A percentile compares a stretch with the other conserved stretches of the same genome.
phyloP scores from a whole-genome alignment of 495 filamentous ascomycete species.

The Achaetomiella virescens region DNA sequence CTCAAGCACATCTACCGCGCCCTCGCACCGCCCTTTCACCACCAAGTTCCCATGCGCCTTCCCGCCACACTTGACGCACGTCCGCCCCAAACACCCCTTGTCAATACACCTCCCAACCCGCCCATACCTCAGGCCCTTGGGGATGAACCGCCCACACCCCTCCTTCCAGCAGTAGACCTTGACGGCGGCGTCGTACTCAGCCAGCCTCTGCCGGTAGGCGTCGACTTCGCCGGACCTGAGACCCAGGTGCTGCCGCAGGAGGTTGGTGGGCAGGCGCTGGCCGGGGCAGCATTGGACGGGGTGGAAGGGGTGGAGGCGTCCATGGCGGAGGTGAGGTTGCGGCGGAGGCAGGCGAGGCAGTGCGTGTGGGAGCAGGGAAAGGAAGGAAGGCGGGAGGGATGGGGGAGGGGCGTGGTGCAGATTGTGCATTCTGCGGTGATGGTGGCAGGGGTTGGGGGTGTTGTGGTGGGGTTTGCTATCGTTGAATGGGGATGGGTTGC shows the following conservation, averaged over 20 bases:
- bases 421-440: too few relatives aligned
- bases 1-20: too few relatives aligned
- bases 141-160: constrained; percentile 19
- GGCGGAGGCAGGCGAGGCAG: constrained; percentile 8
- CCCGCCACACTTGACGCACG: constrained; percentile 8
- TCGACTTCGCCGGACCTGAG: not conserved
- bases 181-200: constrained; percentile 9
- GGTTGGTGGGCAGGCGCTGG: not conserved
- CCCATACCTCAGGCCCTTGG: not conserved
- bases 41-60: not conserved
- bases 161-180: constrained; percentile 20
- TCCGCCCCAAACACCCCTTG: constrained; percentile 9
- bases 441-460: too few relatives aligned
- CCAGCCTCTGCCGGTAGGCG: constrained; percentile 11
- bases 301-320: constrained; percentile 10
- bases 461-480: not conserved
- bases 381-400: not conserved
- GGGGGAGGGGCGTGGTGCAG: constrained; percentile 7
- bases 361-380: constrained; percentile 13
- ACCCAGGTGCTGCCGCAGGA: not conserved
- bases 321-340: not conserved
- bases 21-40: too few relatives aligned
- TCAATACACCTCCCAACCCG: constrained; percentile 12
- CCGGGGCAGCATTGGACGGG: constrained; percentile 20
- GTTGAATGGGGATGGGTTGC: too few relatives aligned